Evolutionary conservation across 441 rosid species (phyloP), one percentile per base, ranked within the genome.

Genomic region (Euphorbia schlechtendalii): DNA sequence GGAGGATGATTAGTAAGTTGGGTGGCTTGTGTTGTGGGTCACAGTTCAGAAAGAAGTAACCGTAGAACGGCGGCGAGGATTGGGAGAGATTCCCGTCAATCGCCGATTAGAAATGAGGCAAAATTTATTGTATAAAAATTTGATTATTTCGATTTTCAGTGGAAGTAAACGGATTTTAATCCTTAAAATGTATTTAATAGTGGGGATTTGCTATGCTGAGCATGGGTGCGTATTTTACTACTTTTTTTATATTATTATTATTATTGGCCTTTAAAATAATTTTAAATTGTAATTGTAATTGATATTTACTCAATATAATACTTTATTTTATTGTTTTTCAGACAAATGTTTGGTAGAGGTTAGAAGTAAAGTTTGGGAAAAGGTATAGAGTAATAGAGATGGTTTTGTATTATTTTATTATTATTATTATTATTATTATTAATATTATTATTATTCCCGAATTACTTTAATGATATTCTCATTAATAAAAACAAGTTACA

Each of bases 101-200:
- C 86, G 88, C 83, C 84, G 86, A 83, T 74, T 74, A 59, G 66
- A 76, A 65, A 75, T 69, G 66, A 60, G 68, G 59, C 66, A 77
- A 75, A 70, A 59, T 79, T 71, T 32, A 74, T 61, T 72, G 64
- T 70, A 69, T 79, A 65, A 69, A 77, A 77, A 64, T 32, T 32
- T 32, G 34, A 32, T 32, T 80, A 76, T 76, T 83, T 80, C 79
- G n/a, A 32, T 36, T 61, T 40, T 59, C 77, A 72, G 84, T 71
- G 78, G 72, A 80, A 77, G 91, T 84, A 89, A 92, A 84, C 91
- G 84, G 78, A n/a, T 72, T 90, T 79, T 86, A 83, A 81, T 84
- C 80, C 34, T 32, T 32, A 32, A 32, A 32, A 3, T 32, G 73
- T 80, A 75, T 77, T 83, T 67, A 82, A 83, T 84, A 72, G 78